Conservation (phyloP, 495 filamentous ascomycete genomes). For the Apiosordaria backusii region DNA sequence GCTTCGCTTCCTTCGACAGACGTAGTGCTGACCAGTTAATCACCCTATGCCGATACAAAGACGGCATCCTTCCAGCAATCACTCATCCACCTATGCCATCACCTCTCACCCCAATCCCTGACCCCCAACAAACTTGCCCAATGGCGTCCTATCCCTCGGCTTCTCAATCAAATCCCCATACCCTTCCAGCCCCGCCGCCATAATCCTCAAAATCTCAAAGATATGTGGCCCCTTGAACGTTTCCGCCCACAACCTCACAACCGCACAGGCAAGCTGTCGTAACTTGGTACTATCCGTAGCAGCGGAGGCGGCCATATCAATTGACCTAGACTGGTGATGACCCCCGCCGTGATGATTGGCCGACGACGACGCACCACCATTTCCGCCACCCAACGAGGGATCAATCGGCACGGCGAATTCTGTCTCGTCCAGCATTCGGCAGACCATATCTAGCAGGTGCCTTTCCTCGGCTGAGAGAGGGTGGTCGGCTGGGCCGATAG, state of each 20-base stretch:
- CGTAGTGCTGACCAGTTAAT: too few relatives aligned
- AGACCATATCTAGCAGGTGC: slow-evolving; percentile 62
- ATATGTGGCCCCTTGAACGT: slow-evolving; percentile 65
- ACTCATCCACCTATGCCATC: neutral
- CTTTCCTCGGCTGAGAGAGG: slow-evolving; percentile 56
- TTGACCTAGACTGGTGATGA: slow-evolving; percentile 32
- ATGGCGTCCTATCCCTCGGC: slow-evolving; percentile 45
- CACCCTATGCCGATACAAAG: too few relatives aligned
- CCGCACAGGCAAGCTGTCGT: slow-evolving; percentile 58
- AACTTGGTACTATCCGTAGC: slow-evolving; percentile 50
- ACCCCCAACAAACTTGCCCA: slow-evolving; percentile 30
- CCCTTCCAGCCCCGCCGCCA: slow-evolving; percentile 58
- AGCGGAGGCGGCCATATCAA: slow-evolving; percentile 32
- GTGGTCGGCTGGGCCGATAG: slow-evolving; percentile 42
- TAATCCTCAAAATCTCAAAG: slow-evolving; percentile 63
- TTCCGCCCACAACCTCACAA: slow-evolving; percentile 64
- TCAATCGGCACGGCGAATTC: slow-evolving; percentile 62
- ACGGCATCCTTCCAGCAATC: neutral
- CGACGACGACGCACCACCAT: slow-evolving; percentile 31
- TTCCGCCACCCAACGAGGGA: slow-evolving; percentile 41
- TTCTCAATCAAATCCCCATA: slow-evolving; percentile 65
- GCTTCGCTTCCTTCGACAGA: neutral
- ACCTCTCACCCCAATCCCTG: neutral
- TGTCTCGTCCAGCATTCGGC: slow-evolving; percentile 73
- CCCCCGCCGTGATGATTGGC: slow-evolving; percentile 18